Conservation (phyloP, 306 rosid genomes). For the Chamaecrista fasciculata region DNA sequence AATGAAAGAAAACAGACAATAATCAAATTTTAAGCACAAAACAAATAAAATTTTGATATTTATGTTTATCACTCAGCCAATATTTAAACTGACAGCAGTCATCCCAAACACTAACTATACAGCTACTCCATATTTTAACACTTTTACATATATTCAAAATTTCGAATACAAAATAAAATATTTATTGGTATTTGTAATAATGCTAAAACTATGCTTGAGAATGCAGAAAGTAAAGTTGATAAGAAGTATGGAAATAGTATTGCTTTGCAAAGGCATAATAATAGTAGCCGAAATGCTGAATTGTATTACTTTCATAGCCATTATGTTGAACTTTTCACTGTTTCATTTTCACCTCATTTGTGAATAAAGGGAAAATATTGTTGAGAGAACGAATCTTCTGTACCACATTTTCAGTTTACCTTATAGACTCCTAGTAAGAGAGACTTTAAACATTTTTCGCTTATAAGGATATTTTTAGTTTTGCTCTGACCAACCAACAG, state of each 20-base stretch:
- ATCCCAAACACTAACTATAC: background rate
- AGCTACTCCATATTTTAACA: background rate
- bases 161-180: background rate
- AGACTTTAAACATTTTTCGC: background rate
- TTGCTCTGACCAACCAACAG: constrained; percentile 9
- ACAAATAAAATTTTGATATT: background rate
- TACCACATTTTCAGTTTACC: constrained; percentile 2
- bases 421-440: background rate
- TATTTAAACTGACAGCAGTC: background rate
- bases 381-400: background rate
- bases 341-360: background rate
- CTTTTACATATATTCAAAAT: too few species aligned
- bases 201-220: background rate
- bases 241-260: background rate
- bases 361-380: background rate
- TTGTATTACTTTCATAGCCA: too few species aligned
- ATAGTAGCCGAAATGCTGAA: background rate
- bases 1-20: background rate
- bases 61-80: background rate
- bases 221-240: background rate
- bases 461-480: background rate
- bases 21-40: background rate
- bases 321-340: background rate
- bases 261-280: background rate
- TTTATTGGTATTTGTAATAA: background rate